Conservation (phyloP, 768 basidiomycete species). For the Suillus decipiens region DNA sequence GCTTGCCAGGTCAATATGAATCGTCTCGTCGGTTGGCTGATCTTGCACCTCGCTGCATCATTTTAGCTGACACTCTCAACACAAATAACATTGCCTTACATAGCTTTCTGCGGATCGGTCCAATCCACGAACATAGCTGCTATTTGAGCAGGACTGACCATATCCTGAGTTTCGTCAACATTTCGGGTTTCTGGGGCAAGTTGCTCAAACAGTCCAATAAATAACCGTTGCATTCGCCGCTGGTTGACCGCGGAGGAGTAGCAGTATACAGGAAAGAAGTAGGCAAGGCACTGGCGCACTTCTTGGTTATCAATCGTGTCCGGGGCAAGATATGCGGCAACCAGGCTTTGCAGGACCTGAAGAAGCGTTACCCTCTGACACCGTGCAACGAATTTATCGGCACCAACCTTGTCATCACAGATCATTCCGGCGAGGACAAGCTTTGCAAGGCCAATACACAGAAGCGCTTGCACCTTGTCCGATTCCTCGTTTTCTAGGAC, state of each 20-base stretch:
- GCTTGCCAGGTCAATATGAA: slow-evolving; percentile 59
- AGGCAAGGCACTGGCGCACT: slow-evolving; percentile 81
- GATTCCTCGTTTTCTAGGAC: slow-evolving; percentile 56
- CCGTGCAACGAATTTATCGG: background rate
- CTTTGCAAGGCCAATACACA: slow-evolving; percentile 85
- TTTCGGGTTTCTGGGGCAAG: slow-evolving; percentile 59
- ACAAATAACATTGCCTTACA: slow-evolving; percentile 40
- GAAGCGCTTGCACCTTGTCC: slow-evolving; percentile 65
- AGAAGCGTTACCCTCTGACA: background rate
- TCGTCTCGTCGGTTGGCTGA: slow-evolving; percentile 36
- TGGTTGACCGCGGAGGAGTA: slow-evolving; percentile 81
- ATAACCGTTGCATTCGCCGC: slow-evolving; percentile 67
- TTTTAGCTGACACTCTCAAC: background rate
- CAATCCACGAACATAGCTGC: slow-evolving; percentile 83
- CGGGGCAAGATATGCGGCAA: slow-evolving; percentile 73
- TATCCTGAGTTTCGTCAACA: slow-evolving; percentile 70
- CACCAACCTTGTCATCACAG: slow-evolving; percentile 64
- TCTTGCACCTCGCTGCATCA: slow-evolving; percentile 41
- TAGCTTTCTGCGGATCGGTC: slow-evolving; percentile 80
- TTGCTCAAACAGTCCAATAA: slow-evolving; percentile 66
- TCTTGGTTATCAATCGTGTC: slow-evolving; percentile 80
- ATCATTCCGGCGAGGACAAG: slow-evolving; percentile 78
- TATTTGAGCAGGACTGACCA: slow-evolving; percentile 73
- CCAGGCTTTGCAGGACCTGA: slow-evolving; percentile 51
- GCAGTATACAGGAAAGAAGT: slow-evolving; percentile 86